These are phyloP conservation scores for Fusarium sacchari DNA, from an alignment of 2,329 filamentous ascomycete species.

Conservation along the genomic window DNA sequence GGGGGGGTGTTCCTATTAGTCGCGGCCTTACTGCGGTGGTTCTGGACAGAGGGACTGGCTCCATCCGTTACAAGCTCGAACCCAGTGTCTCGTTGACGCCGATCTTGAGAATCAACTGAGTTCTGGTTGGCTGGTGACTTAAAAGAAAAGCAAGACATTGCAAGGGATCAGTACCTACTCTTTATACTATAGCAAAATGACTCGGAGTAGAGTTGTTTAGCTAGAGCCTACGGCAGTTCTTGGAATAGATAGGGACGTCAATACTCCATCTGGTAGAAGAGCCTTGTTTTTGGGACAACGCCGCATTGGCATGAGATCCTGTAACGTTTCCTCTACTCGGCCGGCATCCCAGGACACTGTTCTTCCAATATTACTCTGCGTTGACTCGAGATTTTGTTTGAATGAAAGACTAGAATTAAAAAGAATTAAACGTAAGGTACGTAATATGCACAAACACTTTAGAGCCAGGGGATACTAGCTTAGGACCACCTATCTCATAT, in stretches of 20 bases:
- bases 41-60: constrained; percentile 33
- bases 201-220: neutral
- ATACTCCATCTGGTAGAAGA: neutral
- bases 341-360: neutral
- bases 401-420: neutral
- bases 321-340: constrained; percentile 5
- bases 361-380: neutral
- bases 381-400: neutral
- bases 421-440: neutral
- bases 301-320: constrained; percentile 8
- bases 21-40: constrained; percentile 46
- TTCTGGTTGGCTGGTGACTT: constrained; percentile 32
- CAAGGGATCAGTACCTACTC: neutral
- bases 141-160: constrained; percentile 18
- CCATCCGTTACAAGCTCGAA: constrained; percentile 36
- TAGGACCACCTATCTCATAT: neutral
- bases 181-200: too few relatives aligned
- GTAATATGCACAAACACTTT: neutral
- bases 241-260: constrained; percentile 1
- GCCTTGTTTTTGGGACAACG: neutral
- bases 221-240: constrained; percentile 2
- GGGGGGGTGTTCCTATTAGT: constrained; percentile 35
- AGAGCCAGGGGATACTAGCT: neutral
- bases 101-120: constrained; percentile 37
- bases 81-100: constrained; percentile 46